Evolutionary conservation across 2,329 filamentous ascomycete species (phyloP).

Genomic region (Colletotrichum somersetense): DNA sequence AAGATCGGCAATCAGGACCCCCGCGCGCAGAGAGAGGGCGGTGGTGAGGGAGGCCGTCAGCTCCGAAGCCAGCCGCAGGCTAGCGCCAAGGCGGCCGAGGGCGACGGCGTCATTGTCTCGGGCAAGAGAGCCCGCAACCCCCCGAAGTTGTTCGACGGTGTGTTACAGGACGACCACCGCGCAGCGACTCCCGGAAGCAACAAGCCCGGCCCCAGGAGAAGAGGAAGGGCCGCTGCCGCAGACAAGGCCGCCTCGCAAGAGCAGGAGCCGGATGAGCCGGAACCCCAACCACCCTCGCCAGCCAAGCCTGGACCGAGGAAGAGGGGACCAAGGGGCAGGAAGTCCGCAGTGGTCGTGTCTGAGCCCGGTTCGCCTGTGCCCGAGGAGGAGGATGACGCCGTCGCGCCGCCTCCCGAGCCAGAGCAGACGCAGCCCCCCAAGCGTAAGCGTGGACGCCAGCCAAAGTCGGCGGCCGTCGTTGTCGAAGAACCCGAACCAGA

Average conservation of each 20-base stretch:
- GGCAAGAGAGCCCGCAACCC: slow-evolving; percentile 68
- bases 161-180: slow-evolving; percentile 64
- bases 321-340: slow-evolving; percentile 37
- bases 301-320: slow-evolving; percentile 31
- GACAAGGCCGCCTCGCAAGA: slow-evolving; percentile 25
- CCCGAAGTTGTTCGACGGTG: slow-evolving; percentile 63
- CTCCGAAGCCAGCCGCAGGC: slow-evolving; percentile 69
- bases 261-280: slow-evolving; percentile 27
- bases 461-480: slow-evolving; percentile 25
- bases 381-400: slow-evolving; percentile 20
- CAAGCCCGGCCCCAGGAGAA: slow-evolving; percentile 45
- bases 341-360: slow-evolving; percentile 28
- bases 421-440: slow-evolving; percentile 32
- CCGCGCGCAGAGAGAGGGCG: slow-evolving; percentile 66
- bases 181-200: slow-evolving; percentile 60
- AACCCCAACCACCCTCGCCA: slow-evolving; percentile 25
- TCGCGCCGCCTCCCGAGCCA: slow-evolving; percentile 33
- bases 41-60: slow-evolving; percentile 64
- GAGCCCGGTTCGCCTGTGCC: slow-evolving; percentile 37
- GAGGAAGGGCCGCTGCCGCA: slow-evolving; percentile 46
- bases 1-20: slow-evolving; percentile 72
- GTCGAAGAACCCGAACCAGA: slow-evolving; percentile 26
- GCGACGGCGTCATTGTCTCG: slow-evolving; percentile 56
- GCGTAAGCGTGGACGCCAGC: slow-evolving; percentile 41
- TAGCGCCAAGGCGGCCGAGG: slow-evolving; percentile 70